These are phyloP conservation scores for Eutrema heterophyllum DNA, from an alignment of 345 rosid genomes.

Conservation along the genomic window DNA sequence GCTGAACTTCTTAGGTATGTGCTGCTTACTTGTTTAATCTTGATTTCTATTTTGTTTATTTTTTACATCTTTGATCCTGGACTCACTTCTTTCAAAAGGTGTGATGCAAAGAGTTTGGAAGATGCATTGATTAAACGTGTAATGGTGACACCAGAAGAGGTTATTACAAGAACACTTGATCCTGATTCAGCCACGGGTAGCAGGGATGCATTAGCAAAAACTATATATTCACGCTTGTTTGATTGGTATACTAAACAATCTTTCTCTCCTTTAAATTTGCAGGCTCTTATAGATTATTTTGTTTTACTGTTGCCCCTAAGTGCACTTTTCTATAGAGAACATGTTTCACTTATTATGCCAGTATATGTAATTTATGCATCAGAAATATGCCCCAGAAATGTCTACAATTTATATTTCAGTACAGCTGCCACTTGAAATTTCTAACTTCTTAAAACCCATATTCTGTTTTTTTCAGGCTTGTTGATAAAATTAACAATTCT, in stretches of 20 bases:
- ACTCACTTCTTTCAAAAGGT: constrained; percentile 42
- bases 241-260: constrained; percentile 65
- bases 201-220: constrained; percentile 98
- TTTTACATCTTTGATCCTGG: constrained; percentile 17
- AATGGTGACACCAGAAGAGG: constrained; percentile 99
- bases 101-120: constrained; percentile 87
- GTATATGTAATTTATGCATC: not conserved
- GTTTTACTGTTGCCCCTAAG: not conserved
- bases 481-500: constrained; percentile 83
- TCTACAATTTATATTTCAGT: not conserved
- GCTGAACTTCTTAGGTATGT: constrained; percentile 90
- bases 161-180: constrained; percentile 95
- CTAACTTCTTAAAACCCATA: not conserved
- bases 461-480: constrained; percentile 66
- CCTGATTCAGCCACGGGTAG: constrained; percentile 77
- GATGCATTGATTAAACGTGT: constrained; percentile 96
- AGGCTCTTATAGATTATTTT: constrained; percentile 2
- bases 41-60: constrained; percentile 10
- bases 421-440: not conserved
- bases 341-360: constrained; percentile 7
- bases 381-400: not conserved
- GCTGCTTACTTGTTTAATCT: constrained; percentile 11
- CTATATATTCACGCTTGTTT: constrained; percentile 92
- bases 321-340: not conserved
- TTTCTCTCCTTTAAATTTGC: not conserved